Evolutionary conservation across 371 early-diverging fungal species (phyloP), one percentile per base, ranked within the genome.

Genomic region (Saksenaea oblongispora): DNA sequence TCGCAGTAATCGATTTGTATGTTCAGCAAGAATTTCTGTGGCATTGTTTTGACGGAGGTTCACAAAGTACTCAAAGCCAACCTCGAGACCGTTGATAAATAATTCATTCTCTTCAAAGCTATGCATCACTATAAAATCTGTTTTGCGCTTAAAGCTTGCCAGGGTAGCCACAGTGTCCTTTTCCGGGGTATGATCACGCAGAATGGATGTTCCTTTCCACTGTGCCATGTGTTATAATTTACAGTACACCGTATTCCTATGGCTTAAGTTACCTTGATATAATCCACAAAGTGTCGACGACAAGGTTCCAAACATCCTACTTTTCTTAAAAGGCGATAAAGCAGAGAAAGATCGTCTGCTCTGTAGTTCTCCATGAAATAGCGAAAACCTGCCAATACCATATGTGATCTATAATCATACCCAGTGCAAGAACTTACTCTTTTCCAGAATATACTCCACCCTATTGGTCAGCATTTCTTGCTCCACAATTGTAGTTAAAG

Each of bases 61-160:
- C 64, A 98, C 89, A 61, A 94, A 93, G 10, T 79, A 74, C 54
- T 93, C 94, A 71, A 95, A 95, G 9, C 93, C 85, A 54, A 93
- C 91, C 42, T 91, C 90, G 58, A 92, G 65, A 3, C 93, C 83
- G 15, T 90, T 73, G 3, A 73, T 73, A 64, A 96, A 91, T 37
- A 64, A 70, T 7, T 86, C 82, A 61, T 87, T 86, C 31, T 66
- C 76, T 42, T 84, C 79, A 76, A 96, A 97, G 41, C 91, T 80
- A 10, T 78, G 75, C 27, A 63, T 62, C 35, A 93, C 71, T 10
- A 97, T 78, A 34, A 72, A 72, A 62, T 93, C 93, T 44, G 92
- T 78, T 17, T 86, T 85, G 10, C 73, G 68, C 62, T 92, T 92
- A 64, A 96, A 87, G 7, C 67, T 69, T 11, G 93, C 72, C 17